These are phyloP conservation scores for Cudoniella acicularis DNA, from an alignment of 495 filamentous ascomycete genomes.

Conservation along the genomic window DNA sequence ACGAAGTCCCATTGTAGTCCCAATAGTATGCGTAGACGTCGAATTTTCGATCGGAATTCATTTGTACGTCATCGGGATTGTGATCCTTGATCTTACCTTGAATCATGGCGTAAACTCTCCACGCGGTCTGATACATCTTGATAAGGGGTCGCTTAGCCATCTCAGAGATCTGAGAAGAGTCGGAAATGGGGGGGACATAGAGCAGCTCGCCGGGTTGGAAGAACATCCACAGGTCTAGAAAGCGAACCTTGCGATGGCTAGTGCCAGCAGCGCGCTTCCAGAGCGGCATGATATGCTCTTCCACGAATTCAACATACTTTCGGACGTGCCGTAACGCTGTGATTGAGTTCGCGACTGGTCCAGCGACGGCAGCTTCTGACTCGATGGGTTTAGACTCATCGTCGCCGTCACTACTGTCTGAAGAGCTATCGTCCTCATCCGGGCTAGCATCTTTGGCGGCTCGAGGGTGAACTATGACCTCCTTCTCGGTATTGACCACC, in stretches of 20 bases:
- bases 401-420: constrained; percentile 24
- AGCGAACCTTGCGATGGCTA: constrained; percentile 15
- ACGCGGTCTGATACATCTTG: constrained; percentile 18
- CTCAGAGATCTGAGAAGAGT: constrained; percentile 12
- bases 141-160: constrained; percentile 24
- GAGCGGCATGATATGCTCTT: constrained; percentile 30
- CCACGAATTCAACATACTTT: constrained; percentile 1
- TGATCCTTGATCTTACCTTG: neutral
- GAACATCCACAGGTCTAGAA: constrained; percentile 31
- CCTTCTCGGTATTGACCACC: constrained; percentile 3
- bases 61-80: neutral
- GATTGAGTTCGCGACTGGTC: neutral
- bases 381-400: no score
- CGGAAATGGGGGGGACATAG: constrained; percentile 21
- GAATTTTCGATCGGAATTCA: neutral
- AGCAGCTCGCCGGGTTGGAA: constrained; percentile 20
- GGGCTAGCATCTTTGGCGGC: constrained; percentile 5
- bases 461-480: no score
- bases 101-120: constrained; percentile 10
- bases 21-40: constrained; percentile 16
- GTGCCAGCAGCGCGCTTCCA: constrained; percentile 18
- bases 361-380: no score
- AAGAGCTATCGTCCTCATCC: constrained; percentile 10
- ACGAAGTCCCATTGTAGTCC: constrained; percentile 28
- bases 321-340: constrained; percentile 27